Evolutionary conservation across 306 rosid genomes (phyloP), one percentile per base, ranked within the genome.

Genomic region (Cucumis melo): DNA sequence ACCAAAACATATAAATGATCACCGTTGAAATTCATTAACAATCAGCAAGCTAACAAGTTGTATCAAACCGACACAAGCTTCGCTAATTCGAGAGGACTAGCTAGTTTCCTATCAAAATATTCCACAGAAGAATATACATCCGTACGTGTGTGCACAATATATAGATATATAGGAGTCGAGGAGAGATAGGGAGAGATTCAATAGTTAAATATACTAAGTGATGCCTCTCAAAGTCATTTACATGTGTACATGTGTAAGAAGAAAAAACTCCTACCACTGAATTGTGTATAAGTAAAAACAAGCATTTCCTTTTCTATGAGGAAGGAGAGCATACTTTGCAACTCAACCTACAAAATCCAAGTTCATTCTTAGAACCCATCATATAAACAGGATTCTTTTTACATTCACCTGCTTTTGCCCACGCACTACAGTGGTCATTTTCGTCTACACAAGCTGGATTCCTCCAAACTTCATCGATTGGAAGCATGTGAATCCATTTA

Each of bases 401-500:
- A 70, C 99, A 94, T 68, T 94, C 98, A 27, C 99, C 99, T 7
- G 79, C 32, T 51, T 79, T 85, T 55, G 96, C 96, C 99, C 99
- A 94, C 27, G n/a, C 46, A 4, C 83, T 5, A 82, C 99, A 94
- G 78, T 84, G 83, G 7, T 19, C 90, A 63, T 87, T 78, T 74
- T 77, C 84, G 79, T 94, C 99, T 34, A 20, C 77, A 46, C 99
- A 94, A 0, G 20, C 91, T 39, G 80, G 86, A n/a, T 32, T 65
- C 44, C 60, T 77, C 29, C 55, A 59, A 8, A 87, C 79, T 75
- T 87, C 84, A 10, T 84, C 85, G 9, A 89, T 85, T 80, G 92
- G 86, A 56, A 89, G 79, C 68, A 94, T 97, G 21, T 95, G 99
- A 84, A 95, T 90, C 97, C 99, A 95, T 85, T 95, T 95, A 14